Base-by-base conservation (phyloP, 108 stramenopile genomes). In the Phaeodactylum tricornutum region DNA sequence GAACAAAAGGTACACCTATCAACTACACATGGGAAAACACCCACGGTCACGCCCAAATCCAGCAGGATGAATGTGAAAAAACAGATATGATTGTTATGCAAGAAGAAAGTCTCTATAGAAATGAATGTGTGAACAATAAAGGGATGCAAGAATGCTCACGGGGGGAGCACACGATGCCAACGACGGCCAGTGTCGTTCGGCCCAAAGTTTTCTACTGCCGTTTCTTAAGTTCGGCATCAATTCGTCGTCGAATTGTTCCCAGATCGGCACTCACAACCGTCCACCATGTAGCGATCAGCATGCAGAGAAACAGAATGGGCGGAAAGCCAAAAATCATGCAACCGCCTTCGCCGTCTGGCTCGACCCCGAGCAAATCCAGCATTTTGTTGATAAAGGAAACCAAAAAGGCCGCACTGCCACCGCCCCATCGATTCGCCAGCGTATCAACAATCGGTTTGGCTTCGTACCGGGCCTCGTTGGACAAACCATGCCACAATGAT, bases 381-480 rank as follows among this genome's bases (percentile, higher is more conserved):
- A 74, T 59, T 42, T 63, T 65, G 35, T 75, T 79, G 0, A 86
- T 61, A 16, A 66, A 66, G 3, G 79, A 73, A 1, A 84, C 80
- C 25, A 83, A 62, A 48, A 90, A 85, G 29, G 91, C 87, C 3
- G 91, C 91, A 66, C 79, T 82, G 26, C 91, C 91, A 6, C 86
- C 86, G 9, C 91, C 91, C 86, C 86, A 92, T 37, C 91, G 67
- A 68, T 88, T 92, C 24, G 86, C 86, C 22, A 92, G 47, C 15
- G 86, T 86, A 53, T 92, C 91, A 12, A 92, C 86, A 48, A 92
- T 87, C 11, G 91, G 91, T 52, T 92, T 92, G 34, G 91, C 86
- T 63, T 92, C 86, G 34, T 88, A 88, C 50, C 91, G 54, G 15
- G 86, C 91, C 54, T 92, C 91, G 33, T 78, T 83, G 25, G 75